Conservation (phyloP, 2,329 filamentous ascomycete species). For the Gyromitra esculenta region DNA sequence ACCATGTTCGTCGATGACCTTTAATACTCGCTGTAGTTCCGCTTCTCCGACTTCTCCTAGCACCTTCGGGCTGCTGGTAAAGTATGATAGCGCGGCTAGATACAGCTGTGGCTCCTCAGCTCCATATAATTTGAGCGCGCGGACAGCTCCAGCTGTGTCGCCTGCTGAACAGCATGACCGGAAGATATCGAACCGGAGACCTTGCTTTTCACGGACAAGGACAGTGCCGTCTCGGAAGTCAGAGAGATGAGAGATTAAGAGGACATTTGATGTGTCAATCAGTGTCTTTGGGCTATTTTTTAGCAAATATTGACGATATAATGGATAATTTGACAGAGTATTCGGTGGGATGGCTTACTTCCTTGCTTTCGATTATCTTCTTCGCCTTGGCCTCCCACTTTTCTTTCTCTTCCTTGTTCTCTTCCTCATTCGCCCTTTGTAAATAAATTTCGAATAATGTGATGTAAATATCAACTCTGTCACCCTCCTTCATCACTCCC, state of each 20-base stretch:
- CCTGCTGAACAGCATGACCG: conserved; percentile 92
- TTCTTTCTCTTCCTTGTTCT: conserved; percentile 71
- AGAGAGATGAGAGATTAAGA: conserved; percentile 89
- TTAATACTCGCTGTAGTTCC: conserved; percentile 81
- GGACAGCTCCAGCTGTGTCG: conserved; percentile 89
- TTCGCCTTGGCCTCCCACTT: conserved; percentile 90
- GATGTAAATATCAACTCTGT: conserved; percentile 88
- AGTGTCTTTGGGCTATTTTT: conserved; percentile 64
- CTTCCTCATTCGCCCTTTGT: conserved; percentile 80
- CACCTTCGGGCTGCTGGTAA: conserved; percentile 83
- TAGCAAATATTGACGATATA: conserved; percentile 34
- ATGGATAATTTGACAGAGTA: conserved; percentile 19
- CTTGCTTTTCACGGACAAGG: conserved; percentile 91
- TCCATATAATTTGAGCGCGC: conserved; percentile 89
- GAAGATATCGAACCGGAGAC: conserved; percentile 93
- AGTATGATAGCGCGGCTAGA: conserved; percentile 89
- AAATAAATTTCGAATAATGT: conserved; percentile 99
- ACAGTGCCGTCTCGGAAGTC: conserved; percentile 90
- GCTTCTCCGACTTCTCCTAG: conserved; percentile 84
- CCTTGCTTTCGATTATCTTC: conserved; percentile 81
- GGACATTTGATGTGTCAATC: conserved; percentile 93
- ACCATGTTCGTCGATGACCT: conserved; percentile 86
- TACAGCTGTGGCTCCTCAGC: conserved; percentile 91
- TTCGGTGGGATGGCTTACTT: conserved; percentile 63
- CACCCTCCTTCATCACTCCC: conserved; percentile 71